phyloP scores from a whole-genome alignment of 352 stramenopile species.

The Phytophthora sp. region DNA sequence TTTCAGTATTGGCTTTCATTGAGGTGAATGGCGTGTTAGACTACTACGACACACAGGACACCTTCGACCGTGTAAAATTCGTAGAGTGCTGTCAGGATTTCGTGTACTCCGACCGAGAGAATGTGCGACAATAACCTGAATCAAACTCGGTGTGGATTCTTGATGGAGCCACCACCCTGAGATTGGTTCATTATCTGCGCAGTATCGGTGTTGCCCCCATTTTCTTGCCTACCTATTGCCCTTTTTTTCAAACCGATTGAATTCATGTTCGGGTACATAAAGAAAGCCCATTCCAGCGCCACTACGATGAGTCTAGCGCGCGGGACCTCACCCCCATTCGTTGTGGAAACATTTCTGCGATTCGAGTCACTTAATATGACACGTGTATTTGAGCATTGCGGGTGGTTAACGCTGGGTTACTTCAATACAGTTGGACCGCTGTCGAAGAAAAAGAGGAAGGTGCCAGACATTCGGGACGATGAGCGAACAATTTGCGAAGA shows the following conservation, averaged over 20 bases:
- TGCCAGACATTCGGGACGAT: not conserved
- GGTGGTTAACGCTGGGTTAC: not conserved
- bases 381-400: not conserved
- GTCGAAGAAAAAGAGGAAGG: not conserved
- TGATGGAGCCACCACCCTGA: not conserved
- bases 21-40: not conserved
- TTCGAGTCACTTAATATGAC: not conserved
- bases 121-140: not conserved
- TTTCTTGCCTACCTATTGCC: not conserved
- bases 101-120: not conserved
- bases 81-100: not conserved
- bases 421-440: not conserved
- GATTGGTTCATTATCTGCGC: not conserved
- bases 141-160: not conserved
- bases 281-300: not conserved
- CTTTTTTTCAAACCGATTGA: not conserved
- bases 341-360: not conserved
- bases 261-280: constrained; percentile 5
- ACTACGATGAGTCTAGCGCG: not conserved
- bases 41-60: not conserved
- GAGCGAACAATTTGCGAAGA: not conserved
- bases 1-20: not conserved
- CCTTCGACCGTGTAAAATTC: not conserved
- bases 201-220: not conserved
- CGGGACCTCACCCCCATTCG: not conserved